A percentile compares a stretch with the other conserved stretches of the same genome.
These are phyloP conservation scores for Peronospora destructor DNA, from an alignment of 352 stramenopile genomes.

Conservation along the genomic window DNA sequence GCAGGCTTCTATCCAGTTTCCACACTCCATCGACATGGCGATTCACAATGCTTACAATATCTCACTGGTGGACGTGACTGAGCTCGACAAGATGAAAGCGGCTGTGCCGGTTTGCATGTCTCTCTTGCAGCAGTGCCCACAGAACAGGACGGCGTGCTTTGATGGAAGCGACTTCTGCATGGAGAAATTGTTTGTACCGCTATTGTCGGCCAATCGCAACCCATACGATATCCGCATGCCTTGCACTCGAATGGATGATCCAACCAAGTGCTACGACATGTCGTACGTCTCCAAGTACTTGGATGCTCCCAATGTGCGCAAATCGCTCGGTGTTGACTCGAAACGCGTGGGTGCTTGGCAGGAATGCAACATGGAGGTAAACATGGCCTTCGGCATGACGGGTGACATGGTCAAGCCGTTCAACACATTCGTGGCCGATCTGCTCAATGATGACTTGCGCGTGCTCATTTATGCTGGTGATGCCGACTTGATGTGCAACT, in stretches of 20 bases:
- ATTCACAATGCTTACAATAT: constrained; percentile 63
- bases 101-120: constrained; percentile 23
- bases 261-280: constrained; percentile 52
- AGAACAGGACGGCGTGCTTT: constrained; percentile 34
- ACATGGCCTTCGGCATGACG: constrained; percentile 68
- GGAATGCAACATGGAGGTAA: constrained; percentile 89
- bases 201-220: constrained; percentile 33
- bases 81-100: constrained; percentile 36
- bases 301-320: constrained; percentile 46
- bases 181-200: constrained; percentile 41
- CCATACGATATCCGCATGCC: constrained; percentile 53
- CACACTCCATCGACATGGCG: constrained; percentile 40
- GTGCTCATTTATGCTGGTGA: constrained; percentile 96
- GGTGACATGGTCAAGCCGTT: constrained; percentile 91
- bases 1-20: constrained; percentile 37
- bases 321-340: constrained; percentile 35
- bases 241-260: constrained; percentile 29
- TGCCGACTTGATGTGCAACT: constrained; percentile 96
- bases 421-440: constrained; percentile 69
- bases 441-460: constrained; percentile 67
- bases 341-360: constrained; percentile 60
- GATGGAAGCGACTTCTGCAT: constrained; percentile 46
- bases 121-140: constrained; percentile 32
- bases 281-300: constrained; percentile 65
- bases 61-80: constrained; percentile 30